Percentiles rank a stretch among this genome's conserved stretches.
These are phyloP conservation scores for Blastocystis sp. DNA, from an alignment of 352 stramenopile genomes.

Conservation along the genomic window DNA sequence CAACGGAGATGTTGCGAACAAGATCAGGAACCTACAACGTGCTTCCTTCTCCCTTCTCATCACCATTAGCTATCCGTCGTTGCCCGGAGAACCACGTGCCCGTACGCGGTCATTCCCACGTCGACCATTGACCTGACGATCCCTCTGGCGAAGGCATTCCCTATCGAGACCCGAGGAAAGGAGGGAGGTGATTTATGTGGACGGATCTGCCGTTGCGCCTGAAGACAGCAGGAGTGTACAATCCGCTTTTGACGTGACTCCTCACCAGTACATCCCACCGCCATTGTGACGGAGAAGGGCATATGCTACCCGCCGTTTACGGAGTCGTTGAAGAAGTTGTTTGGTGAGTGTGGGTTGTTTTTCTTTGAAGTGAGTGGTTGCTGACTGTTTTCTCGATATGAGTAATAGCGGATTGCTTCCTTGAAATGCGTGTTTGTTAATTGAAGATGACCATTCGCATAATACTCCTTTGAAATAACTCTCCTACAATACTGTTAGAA, in stretches of 20 bases:
- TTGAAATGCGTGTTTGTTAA: neutral
- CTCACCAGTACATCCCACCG: slow-evolving; percentile 86
- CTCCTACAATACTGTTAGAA: neutral
- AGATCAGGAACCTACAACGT: slow-evolving; percentile 93
- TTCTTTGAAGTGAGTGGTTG: neutral
- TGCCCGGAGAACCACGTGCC: slow-evolving; percentile 88
- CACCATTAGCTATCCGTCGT: slow-evolving; percentile 75
- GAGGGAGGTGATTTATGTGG: slow-evolving; percentile 82
- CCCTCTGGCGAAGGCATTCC: slow-evolving; percentile 82
- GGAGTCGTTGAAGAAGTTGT: slow-evolving; percentile 70
- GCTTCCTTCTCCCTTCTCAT: neutral
- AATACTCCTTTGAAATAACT: too few species aligned
- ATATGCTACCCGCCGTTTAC: slow-evolving; percentile 80
- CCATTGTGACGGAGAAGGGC: slow-evolving; percentile 93
- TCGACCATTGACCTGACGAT: slow-evolving; percentile 89
- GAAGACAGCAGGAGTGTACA: slow-evolving; percentile 87
- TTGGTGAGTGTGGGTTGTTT: neutral
- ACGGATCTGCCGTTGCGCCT: slow-evolving; percentile 82
- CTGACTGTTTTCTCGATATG: neutral
- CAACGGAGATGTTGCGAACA: slow-evolving; percentile 96
- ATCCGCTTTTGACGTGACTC: slow-evolving; percentile 95
- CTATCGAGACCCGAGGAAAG: slow-evolving; percentile 88
- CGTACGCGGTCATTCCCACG: slow-evolving; percentile 88
- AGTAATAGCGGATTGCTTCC: neutral
- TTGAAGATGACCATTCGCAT: too few species aligned